phyloP scores from a whole-genome alignment of 2,329 filamentous ascomycete genomes.

The Aspergillus quadrilineatus region DNA sequence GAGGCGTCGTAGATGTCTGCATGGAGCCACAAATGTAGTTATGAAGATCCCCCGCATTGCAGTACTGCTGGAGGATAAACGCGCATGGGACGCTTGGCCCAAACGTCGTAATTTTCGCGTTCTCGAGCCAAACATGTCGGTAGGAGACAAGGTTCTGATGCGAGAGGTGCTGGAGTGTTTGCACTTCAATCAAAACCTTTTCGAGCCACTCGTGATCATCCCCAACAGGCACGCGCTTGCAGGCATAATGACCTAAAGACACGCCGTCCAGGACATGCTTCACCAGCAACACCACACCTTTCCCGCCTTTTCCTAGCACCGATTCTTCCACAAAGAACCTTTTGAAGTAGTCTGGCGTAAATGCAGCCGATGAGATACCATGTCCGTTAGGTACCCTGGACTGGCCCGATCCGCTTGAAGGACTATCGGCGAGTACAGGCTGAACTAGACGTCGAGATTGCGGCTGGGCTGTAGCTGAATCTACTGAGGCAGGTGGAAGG shows the following conservation, averaged over 20 bases:
- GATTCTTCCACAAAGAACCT: conserved; percentile 89
- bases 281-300: conserved; percentile 92
- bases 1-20: conserved; percentile 64
- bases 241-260: conserved; percentile 85
- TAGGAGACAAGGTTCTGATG: conserved; percentile 97
- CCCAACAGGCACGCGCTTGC: conserved; percentile 93
- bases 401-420: conserved; percentile 53
- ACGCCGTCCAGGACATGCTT: conserved; percentile 89
- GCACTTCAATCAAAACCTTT: conserved; percentile 90
- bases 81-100: conserved; percentile 89
- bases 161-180: conserved; percentile 83
- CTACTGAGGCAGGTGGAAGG: conserved; percentile 51
- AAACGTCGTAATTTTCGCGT: conserved; percentile 79
- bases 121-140: conserved; percentile 94
- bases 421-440: conserved; percentile 44
- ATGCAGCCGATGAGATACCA: conserved; percentile 80
- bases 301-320: conserved; percentile 84
- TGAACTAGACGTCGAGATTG: conserved; percentile 50
- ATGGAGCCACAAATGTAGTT: conserved; percentile 76
- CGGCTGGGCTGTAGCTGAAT: conserved; percentile 38
- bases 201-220: conserved; percentile 94
- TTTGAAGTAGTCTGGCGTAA: conserved; percentile 89
- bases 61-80: conserved; percentile 97
- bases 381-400: conserved; percentile 52
- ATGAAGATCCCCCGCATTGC: conserved; percentile 88